Evolutionary conservation across 768 basidiomycete genomes (phyloP), one percentile per base, ranked within the genome.

Genomic region (Pleurotus eryngii): DNA sequence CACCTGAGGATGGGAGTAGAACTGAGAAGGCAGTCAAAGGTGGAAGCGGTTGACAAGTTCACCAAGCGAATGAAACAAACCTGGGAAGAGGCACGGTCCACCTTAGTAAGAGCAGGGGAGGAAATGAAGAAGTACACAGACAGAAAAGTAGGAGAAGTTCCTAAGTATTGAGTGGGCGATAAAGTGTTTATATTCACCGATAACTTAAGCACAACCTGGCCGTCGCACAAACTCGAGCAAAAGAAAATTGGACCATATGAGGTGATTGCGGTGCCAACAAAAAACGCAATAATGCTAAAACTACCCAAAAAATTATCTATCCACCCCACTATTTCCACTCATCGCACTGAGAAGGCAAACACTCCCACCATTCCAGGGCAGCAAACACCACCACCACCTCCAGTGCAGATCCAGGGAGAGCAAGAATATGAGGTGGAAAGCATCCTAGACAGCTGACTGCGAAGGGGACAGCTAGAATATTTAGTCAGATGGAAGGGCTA

Each of bases 61-160:
- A 17, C 26, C 1, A 39, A 56, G 3, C 20, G 48, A 1, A 61
- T 68, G 61, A 54, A 57, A 43, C 11, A 40, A 1, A 24, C 50
- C 12, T 49, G 53, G 11, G 55, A 63, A 17, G 58, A 66, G 26
- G 61, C 60, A 1, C 42, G 57, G 20, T 24, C 62, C 8, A 62
- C 65, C 27, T 48, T 67, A 5, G 22, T 43, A 4, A 63, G 62
- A 40, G 57, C 64, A 7, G 59, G 59, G 14, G 61, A 64, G 3
- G 56, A 61, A 27, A 60, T 60, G 51, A 57, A 45, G 5, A n/a
- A 46, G 15, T 66, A 64, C 46, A 49, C 60, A 24, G 55, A 68
- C 46, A 56, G 46, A 15, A 18, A 46, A 5, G 37, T 53, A 5
- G 24, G 18, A 2, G 57, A 54, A 4, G 46, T 63, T 2, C 63